Base-by-base conservation (phyloP, 202 grass and related monocot genomes). In the Schoenoplectus triqueter region DNA sequence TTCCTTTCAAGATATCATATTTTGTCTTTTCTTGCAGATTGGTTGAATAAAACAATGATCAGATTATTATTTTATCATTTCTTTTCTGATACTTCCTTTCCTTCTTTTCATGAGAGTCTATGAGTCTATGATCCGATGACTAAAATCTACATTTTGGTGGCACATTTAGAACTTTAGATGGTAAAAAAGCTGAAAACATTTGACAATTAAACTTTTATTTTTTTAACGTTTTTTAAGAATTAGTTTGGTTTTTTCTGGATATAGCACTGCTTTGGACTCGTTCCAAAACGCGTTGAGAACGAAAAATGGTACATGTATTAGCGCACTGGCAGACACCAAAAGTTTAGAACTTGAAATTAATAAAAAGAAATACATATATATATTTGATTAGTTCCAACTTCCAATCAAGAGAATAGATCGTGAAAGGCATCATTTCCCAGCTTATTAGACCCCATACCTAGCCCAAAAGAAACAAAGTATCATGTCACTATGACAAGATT, bases 351-450 rank as follows among this genome's bases (percentile, higher is more conserved):
- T 44, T 10, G 13, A 69, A n/a, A 2, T 69, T 11, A 4, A 41
- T 39, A 2, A 48, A 71, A 31, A 31, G 31, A 31, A 31, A 31
- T 31, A 31, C 31, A 31, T 31, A 31, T 31, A 31, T 31, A 31
- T 31, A 31, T 31, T 73, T 50, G 46, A 50, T 50, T 0, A 10
- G n/a, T 20, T 49, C 69, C 31, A 31, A 31, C 31, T 31, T 31
- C 31, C 31, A 50, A 49, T 69, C 66, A 69, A 10, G 5, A 69
- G 31, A 31, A 31, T 31, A 31, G 31, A 31, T 31, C 49, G 2
- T 50, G 69, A 10, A 73, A 73, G 46, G n/a, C 68, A 70, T 70
- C 42, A 71, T 71, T 6, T 6, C 15, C 68, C 68, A 18, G 18
- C 68, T 71, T 19, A 47, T 19, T 71, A 71, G 42, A 47, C 68